Evolutionary conservation across 2,329 filamentous ascomycete species (phyloP), one percentile per base, ranked within the genome.

Genomic region (Fusarium guadeloupense): DNA sequence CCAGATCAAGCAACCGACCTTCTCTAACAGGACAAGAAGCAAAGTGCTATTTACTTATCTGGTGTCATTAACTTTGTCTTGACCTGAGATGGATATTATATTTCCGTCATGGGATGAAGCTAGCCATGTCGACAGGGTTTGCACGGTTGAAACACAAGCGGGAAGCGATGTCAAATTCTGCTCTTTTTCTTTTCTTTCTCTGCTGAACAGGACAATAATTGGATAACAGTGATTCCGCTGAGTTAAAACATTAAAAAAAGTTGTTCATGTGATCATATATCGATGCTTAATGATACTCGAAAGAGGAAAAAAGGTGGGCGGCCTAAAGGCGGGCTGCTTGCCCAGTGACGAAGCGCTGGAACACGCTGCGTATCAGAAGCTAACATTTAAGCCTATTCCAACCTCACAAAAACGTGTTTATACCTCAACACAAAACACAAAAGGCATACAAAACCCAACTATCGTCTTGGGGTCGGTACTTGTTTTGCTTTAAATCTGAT

Each of bases 61-160:
- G 56, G 40, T 50, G 48, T 34, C 52, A 34, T 54, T 30, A 13
- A 35, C 41, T 47, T 42, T 25, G 4, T 25, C 10, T 9, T n/a
- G 25, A 26, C 13, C 13, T 9, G 25, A 26, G 28, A 14, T 52
- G 25, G 14, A 48, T 39, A 34, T 19, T n/a, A 41, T 25, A 28
- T 50, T 51, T 21, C 34, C 17, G 30, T 35, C 14, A 41, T 49
- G n/a, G 34, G 40, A 39, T 25, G 46, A 59, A 19, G 39, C 16
- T 44, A 37, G 25, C 40, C 34, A 49, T 7, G 41, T 54, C 26
- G 40, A 56, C 34, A 20, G 21, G 56, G 41, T 59, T 25, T 37
- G 56, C 43, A 57, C 40, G 42, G 35, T 64, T 45, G 61, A 64
- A 64, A 65, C 61, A 44, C 48, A 35, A 34, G 20, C 43, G 30